These are phyloP conservation scores for Tulasnella sp. DNA, from an alignment of 768 basidiomycete genomes.

Conservation along the genomic window DNA sequence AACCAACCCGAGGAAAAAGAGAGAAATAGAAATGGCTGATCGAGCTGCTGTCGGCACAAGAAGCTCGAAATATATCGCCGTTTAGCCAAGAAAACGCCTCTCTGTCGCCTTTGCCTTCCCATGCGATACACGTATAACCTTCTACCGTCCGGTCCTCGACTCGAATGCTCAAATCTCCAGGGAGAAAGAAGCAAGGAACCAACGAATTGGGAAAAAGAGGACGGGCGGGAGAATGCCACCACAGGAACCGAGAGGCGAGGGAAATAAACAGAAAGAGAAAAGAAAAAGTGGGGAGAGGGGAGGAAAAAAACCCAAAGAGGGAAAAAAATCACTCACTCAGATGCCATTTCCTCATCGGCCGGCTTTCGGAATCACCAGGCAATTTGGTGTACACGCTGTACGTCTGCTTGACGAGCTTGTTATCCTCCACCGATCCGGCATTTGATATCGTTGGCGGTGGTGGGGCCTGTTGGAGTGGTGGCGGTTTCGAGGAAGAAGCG, in stretches of 20 bases:
- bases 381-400: constrained; percentile 25
- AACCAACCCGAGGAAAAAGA: neutral
- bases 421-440: constrained; percentile 9
- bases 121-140: constrained; percentile 19
- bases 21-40: neutral
- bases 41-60: neutral
- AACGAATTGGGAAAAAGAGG: too few species aligned
- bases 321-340: constrained; percentile 21
- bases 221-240: neutral
- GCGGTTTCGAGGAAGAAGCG: constrained; percentile 10
- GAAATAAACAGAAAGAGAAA: too few species aligned
- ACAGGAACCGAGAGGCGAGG: neutral
- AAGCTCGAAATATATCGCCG: constrained; percentile 2
- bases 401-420: constrained; percentile 26
- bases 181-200: constrained; percentile 9
- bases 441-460: constrained; percentile 6
- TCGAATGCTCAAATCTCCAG: too few species aligned
- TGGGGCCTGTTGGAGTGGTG: neutral
- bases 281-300: too few species aligned
- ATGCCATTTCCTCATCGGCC: constrained; percentile 24
- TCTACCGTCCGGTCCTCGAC: neutral
- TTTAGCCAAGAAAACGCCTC: constrained; percentile 10
- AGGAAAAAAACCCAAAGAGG: neutral
- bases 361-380: constrained; percentile 10
- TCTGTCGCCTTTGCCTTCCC: neutral